Evolutionary conservation across 2,329 filamentous ascomycete genomes (phyloP), one percentile per base, ranked within the genome.

Genomic region (Alternaria sp.): DNA sequence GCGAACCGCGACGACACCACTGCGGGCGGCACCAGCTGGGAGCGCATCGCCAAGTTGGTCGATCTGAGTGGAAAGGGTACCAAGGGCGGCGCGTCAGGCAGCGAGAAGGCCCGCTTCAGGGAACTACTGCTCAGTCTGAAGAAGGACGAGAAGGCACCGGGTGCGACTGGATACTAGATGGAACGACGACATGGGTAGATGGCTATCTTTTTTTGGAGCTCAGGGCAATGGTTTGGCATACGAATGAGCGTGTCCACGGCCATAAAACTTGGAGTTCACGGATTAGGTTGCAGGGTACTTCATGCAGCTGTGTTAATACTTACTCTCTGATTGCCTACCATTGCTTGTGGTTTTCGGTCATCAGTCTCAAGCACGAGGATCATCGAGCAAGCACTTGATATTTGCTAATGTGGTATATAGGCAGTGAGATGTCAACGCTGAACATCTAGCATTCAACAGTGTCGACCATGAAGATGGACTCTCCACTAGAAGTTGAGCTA

Each of bases 41-140:
- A 99, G 84, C 91, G 96, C 71, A 98, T 99, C 77, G 92, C 94
- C 23, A 99, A 98, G 85, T 82, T 99, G 72, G 94, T 98, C n/a
- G 96, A 99, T 82, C 83, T 99, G 69, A 97, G 93, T 75, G 96
- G 96, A 66, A 99, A 98, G 84, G 94, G 95, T 14, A 84, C 88
- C 63, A 92, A 90, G 81, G 94, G 95, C 62, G 95, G 94, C 76
- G 94, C 92, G 46, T 90, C 89, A 65, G 95, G 94, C 49, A 96
- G 92, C 65, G 94, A 95, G 74, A 99, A 99, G 87, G 93, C 96
- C 81, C 92, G 94, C 69, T 98, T 99, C 87, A 90, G 96, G 71
- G 95, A 98, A 83, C 78, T 98, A 77, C 84, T 99, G 75, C 82
- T 94, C 73, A 94, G 89, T 80, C 83, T 99, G 82, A 90, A 90